Conservation (phyloP, 345 rosid species). For the Chamaenerion angustifolium region DNA sequence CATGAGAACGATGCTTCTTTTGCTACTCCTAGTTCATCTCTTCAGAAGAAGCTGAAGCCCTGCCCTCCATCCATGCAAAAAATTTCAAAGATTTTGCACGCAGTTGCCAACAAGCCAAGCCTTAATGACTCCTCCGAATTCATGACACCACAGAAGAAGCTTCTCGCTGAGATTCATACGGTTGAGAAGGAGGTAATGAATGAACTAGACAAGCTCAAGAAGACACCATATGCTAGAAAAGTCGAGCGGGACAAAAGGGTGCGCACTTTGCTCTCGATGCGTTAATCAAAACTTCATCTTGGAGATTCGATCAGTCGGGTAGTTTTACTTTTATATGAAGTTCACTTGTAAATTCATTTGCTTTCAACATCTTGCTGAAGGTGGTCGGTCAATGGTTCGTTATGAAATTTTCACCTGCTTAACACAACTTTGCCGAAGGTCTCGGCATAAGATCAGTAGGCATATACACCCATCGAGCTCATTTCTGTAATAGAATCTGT, state of each 20-base stretch:
- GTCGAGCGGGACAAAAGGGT: conserved; percentile 53
- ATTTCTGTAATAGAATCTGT: no score
- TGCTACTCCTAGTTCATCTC: conserved; percentile 33
- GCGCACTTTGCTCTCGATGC: conserved; percentile 65
- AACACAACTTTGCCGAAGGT: conserved; percentile 13
- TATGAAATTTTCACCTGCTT: conserved; percentile 7
- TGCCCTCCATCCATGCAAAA: conserved; percentile 29
- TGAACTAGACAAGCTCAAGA: conserved; percentile 49
- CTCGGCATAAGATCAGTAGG: conserved; percentile 8
- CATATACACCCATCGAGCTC: not conserved
- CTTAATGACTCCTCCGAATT: conserved; percentile 35
- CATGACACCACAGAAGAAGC: conserved; percentile 85
- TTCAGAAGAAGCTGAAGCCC: conserved; percentile 14
- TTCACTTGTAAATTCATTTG: not conserved
- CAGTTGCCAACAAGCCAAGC: conserved; percentile 25
- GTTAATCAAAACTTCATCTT: conserved; percentile 16
- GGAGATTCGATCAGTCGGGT: not conserved
- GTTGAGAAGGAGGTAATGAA: conserved; percentile 66
- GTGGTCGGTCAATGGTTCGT: conserved; percentile 3
- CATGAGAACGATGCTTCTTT: conserved; percentile 21
- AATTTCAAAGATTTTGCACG: conserved; percentile 41
- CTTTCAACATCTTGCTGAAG: conserved; percentile 4
- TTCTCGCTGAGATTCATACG: conserved; percentile 63
- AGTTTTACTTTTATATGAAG: not conserved
- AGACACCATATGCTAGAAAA: conserved; percentile 54